Base-by-base conservation (phyloP, 768 basidiomycete species). In the Gelatoporia subvermispora region DNA sequence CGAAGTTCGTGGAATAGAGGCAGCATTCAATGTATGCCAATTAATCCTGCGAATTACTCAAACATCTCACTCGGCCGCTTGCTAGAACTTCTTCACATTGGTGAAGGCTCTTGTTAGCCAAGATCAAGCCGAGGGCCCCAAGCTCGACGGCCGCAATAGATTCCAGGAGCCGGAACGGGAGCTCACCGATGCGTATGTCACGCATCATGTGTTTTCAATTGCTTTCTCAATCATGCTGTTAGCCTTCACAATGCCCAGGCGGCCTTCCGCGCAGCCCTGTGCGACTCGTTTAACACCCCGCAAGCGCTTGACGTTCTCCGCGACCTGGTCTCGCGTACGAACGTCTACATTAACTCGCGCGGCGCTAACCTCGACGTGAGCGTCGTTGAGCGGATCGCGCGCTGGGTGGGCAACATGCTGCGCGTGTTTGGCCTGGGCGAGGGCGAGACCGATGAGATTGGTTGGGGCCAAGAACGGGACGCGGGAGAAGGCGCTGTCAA, bases 211-310 rank as follows among this genome's bases (percentile, higher is more conserved):
- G 45, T 56, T 50, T 51, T 54, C 38, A 45, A 22, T 40, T 55
- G 56, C 50, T 36, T 5, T 20, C 40, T 23, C 20, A 41, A 41
- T 18, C 40, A 3, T 43, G 36, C 37, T 53, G 42, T 41, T 58
- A 96, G 93, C 57, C 72, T 94, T 31, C 75, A 87, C 55, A 71
- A 80, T 45, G 80, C 83, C 41, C 94, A 94, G 64, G 57, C 75
- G 36, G 74, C 78, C 8, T 95, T 99, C 77, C 83, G 91, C 45
- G 74, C 70, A 11, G 89, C 93, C 0, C 82, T 99, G 41, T 94
- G 88, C 68, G 95, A 99, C 66, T 97, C 94, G 0, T 96, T 98
- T 76, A 94, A 98, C 65, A 98, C 96, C 0, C 92, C 93, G 2
- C 75, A 71, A 16, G 94, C 93, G 0, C 66, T 98, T 20, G 76